Conservation (phyloP, 2,329 filamentous ascomycete genomes). For the Neurospora sp. region DNA sequence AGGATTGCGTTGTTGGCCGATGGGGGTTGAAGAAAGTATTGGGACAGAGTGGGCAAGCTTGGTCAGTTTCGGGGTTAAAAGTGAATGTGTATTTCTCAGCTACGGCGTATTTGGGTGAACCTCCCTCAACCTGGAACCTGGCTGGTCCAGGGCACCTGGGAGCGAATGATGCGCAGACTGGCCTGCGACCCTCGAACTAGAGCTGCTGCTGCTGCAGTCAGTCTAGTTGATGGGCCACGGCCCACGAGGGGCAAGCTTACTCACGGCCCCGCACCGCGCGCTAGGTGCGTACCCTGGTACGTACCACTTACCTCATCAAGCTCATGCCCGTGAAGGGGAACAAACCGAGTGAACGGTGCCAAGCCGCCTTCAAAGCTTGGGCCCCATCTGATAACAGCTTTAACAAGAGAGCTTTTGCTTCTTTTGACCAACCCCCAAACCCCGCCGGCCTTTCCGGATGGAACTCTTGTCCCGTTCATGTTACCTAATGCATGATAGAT, state of each 20-base stretch:
- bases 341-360: not conserved
- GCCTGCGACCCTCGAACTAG: not conserved
- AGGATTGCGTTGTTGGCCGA: constrained; percentile 2
- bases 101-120: constrained; percentile 10
- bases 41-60: constrained; percentile 3
- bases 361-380: not conserved
- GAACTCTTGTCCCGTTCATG: not conserved
- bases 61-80: constrained; percentile 17
- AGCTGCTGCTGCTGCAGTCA: constrained; percentile 8
- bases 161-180: constrained; percentile 18
- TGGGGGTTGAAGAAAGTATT: constrained; percentile 6
- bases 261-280: constrained; percentile 22
- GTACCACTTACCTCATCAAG: not conserved
- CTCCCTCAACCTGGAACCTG: not conserved
- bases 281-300: constrained; percentile 13
- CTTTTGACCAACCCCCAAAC: not conserved
- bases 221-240: not conserved
- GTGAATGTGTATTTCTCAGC: constrained; percentile 15
- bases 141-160: not conserved
- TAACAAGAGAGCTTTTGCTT: not conserved
- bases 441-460: not conserved
- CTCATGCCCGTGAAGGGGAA: not conserved
- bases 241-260: constrained; percentile 23
- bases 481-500: not conserved
- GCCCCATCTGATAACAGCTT: not conserved